Percentiles rank a stretch among this genome's conserved stretches.
Evolutionary conservation across 352 stramenopile species (phyloP).

Genomic region (Phytophthora podocarpi): DNA sequence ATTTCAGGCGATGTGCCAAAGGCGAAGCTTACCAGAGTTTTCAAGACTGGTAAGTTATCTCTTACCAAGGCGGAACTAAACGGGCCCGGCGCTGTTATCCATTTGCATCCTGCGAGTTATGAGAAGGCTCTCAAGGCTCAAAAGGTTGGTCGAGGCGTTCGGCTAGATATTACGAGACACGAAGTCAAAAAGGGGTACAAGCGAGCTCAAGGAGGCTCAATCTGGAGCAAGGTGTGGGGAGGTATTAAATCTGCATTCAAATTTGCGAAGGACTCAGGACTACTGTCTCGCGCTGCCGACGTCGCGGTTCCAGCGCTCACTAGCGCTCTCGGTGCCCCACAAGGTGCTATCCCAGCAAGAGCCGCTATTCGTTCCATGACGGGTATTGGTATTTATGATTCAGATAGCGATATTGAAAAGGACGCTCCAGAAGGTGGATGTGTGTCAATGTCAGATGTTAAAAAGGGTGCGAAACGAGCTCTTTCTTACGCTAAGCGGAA

Average conservation of each 20-base stretch:
- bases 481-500: constrained; percentile 7
- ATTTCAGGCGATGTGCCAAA: constrained; percentile 1
- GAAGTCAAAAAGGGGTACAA: too few species aligned
- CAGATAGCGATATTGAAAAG: background rate
- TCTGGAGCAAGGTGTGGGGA: too few species aligned
- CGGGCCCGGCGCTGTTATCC: constrained; percentile 6
- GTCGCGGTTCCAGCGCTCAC: too few species aligned
- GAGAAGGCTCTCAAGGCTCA: constrained; percentile 8
- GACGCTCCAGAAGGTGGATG: constrained; percentile 4
- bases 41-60: too few species aligned
- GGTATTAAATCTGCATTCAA: too few species aligned
- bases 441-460: background rate
- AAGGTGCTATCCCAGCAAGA: background rate
- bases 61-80: constrained; percentile 2
- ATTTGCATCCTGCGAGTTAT: constrained; percentile 10
- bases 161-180: too few species aligned
- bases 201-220: too few species aligned
- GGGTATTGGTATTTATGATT: background rate
- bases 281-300: too few species aligned
- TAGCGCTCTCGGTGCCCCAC: too few species aligned
- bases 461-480: too few species aligned
- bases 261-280: too few species aligned
- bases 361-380: background rate
- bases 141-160: too few species aligned
- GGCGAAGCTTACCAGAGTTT: background rate